Percentiles rank a stretch among this genome's conserved stretches.
phyloP scores from a whole-genome alignment of 1,284 basidiomycete species.

The Ganoderma multipileum region DNA sequence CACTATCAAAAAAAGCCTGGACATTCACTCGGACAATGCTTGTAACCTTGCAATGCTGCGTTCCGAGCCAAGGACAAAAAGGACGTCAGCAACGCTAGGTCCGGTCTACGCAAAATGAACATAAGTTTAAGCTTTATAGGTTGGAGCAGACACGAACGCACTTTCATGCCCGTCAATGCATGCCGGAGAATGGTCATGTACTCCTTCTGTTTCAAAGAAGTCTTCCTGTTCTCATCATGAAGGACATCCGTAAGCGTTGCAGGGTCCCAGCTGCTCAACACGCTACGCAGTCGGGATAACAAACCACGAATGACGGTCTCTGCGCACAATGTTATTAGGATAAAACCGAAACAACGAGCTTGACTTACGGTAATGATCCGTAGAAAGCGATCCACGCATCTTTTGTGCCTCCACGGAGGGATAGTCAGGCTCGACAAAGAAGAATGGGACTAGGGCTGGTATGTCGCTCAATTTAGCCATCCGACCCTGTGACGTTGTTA shows the following conservation, averaged over 20 bases:
- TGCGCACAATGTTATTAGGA: constrained; percentile 11
- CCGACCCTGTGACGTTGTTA: constrained; percentile 60
- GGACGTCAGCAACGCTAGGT: constrained; percentile 53
- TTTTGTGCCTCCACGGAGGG: constrained; percentile 56
- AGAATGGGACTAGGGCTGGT: constrained; percentile 69
- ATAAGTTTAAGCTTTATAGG: neutral
- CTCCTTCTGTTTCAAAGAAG: constrained; percentile 54
- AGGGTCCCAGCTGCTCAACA: constrained; percentile 25
- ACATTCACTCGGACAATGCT: neutral
- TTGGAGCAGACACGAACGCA: constrained; percentile 34
- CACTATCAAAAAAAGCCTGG: neutral
- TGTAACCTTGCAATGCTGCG: constrained; percentile 42
- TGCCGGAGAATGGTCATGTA: constrained; percentile 79
- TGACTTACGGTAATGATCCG: constrained; percentile 30
- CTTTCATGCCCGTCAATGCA: constrained; percentile 83
- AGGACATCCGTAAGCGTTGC: constrained; percentile 50
- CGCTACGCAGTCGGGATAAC: constrained; percentile 18
- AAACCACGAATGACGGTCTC: constrained; percentile 27
- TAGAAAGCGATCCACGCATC: constrained; percentile 56
- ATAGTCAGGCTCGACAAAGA: constrained; percentile 77
- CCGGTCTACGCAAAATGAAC: constrained; percentile 46
- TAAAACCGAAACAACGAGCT: neutral
- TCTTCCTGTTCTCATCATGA: constrained; percentile 50
- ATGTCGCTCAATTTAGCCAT: constrained; percentile 75
- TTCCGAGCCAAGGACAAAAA: constrained; percentile 50